Evolutionary conservation across 768 basidiomycete species (phyloP).

Genomic region (Grammothele lineata): DNA sequence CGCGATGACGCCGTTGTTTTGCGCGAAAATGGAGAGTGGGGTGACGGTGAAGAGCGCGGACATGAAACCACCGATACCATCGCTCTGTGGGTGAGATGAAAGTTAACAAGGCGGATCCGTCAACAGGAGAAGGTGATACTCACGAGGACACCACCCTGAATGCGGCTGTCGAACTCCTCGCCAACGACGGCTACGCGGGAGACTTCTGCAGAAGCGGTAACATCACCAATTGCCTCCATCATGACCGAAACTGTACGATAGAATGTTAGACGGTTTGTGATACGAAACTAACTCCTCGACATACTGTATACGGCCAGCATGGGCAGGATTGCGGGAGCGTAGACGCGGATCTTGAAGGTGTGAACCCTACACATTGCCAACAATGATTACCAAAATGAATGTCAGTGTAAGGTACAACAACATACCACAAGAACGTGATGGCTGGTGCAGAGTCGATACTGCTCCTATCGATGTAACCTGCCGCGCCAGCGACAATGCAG

Average conservation of each 20-base stretch:
- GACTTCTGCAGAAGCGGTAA: slow-evolving; percentile 79
- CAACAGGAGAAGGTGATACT: slow-evolving; percentile 11
- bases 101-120: not conserved
- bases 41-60: slow-evolving; percentile 80
- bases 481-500: slow-evolving; percentile 75
- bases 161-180: slow-evolving; percentile 71
- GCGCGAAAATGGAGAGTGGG: slow-evolving; percentile 76
- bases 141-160: slow-evolving; percentile 79
- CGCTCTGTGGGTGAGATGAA: slow-evolving; percentile 38
- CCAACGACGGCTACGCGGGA: slow-evolving; percentile 73
- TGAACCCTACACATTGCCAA: slow-evolving; percentile 46
- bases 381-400: not conserved
- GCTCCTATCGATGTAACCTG: slow-evolving; percentile 70
- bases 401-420: not conserved
- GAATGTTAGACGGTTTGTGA: not conserved
- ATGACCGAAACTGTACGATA: slow-evolving; percentile 53
- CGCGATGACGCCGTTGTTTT: slow-evolving; percentile 81
- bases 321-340: slow-evolving; percentile 63
- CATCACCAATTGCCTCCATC: slow-evolving; percentile 85
- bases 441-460: slow-evolving; percentile 64
- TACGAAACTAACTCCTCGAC: slow-evolving; percentile 5
- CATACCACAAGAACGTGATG: slow-evolving; percentile 77
- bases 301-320: slow-evolving; percentile 59
- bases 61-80: slow-evolving; percentile 77
- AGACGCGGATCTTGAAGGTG: slow-evolving; percentile 71